Evolutionary conservation across 2,329 filamentous ascomycete species (phyloP).

Genomic region (Penicillium sp.): DNA sequence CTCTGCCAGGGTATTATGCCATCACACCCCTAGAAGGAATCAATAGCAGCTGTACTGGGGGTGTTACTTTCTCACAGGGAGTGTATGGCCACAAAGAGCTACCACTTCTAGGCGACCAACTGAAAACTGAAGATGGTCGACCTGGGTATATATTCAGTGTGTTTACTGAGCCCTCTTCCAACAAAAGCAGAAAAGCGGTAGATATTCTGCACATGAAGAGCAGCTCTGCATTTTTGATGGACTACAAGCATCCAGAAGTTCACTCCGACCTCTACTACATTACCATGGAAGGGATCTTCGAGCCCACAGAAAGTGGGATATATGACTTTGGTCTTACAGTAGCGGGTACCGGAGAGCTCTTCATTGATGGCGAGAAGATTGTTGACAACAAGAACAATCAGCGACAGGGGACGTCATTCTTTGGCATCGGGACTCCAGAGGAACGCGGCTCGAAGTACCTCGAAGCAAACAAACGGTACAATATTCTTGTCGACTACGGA

Average conservation of each 20-base stretch:
- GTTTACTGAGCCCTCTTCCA: slow-evolving; percentile 58
- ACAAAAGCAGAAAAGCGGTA: slow-evolving; percentile 48
- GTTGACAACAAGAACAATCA: slow-evolving; percentile 67
- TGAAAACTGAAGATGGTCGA: slow-evolving; percentile 52
- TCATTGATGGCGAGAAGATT: slow-evolving; percentile 60
- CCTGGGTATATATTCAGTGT: slow-evolving; percentile 60
- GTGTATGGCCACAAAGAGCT: slow-evolving; percentile 41
- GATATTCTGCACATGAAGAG: slow-evolving; percentile 48
- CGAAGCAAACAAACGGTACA: slow-evolving; percentile 58
- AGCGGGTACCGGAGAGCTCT: slow-evolving; percentile 62
- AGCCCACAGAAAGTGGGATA: slow-evolving; percentile 57
- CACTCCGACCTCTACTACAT: slow-evolving; percentile 37
- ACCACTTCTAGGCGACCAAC: slow-evolving; percentile 55
- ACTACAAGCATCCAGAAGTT: slow-evolving; percentile 54
- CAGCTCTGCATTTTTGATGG: slow-evolving; percentile 48
- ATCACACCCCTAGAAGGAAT: slow-evolving; percentile 42
- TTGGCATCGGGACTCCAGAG: slow-evolving; percentile 62
- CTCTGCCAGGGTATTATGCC: slow-evolving; percentile 44
- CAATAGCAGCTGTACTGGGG: not conserved
- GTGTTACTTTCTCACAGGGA: slow-evolving; percentile 6
- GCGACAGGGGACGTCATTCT: slow-evolving; percentile 60
- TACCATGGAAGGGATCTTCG: slow-evolving; percentile 47
- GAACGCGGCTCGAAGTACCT: slow-evolving; percentile 59
- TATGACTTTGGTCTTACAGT: slow-evolving; percentile 66
- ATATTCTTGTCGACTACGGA: slow-evolving; percentile 58